Evolutionary conservation across 2,329 filamentous ascomycete genomes (phyloP).

Genomic region (Metarhizium sp.): DNA sequence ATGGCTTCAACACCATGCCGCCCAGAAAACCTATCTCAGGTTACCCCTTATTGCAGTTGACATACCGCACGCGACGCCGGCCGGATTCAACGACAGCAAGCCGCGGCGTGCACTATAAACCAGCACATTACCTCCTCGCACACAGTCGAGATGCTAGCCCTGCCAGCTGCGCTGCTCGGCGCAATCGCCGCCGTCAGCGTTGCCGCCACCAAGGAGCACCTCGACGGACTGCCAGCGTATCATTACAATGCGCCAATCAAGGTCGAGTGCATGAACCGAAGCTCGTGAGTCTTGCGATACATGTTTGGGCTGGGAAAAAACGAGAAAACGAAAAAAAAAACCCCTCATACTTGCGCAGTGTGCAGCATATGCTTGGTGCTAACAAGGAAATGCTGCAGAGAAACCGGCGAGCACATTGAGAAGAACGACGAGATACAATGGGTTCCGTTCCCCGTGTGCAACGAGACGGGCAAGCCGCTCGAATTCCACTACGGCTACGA

Average conservation of each 20-base stretch:
- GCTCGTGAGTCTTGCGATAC: conserved; percentile 43
- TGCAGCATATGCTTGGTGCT: too few species aligned
- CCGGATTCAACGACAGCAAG: neutral
- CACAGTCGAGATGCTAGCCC: conserved; percentile 1
- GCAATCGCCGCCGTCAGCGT: conserved; percentile 7
- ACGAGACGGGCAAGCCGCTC: conserved; percentile 75
- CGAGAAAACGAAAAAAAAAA: too few species aligned
- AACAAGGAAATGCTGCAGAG: conserved; percentile 36
- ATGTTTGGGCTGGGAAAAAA: neutral
- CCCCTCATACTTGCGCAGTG: too few species aligned
- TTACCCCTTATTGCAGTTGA: too few species aligned
- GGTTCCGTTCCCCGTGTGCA: conserved; percentile 82
- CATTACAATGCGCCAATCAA: conserved; percentile 58
- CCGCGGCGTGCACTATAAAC: neutral
- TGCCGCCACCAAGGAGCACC: conserved; percentile 20
- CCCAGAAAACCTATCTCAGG: too few species aligned
- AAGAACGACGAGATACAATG: conserved; percentile 81
- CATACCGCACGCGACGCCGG: too few species aligned
- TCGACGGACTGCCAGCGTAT: conserved; percentile 46
- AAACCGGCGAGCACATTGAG: conserved; percentile 84
- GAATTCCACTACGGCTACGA: conserved; percentile 81
- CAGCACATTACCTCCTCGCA: neutral
- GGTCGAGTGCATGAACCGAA: conserved; percentile 66
- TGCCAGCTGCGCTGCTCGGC: conserved; percentile 1
- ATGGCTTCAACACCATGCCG: too few species aligned